A percentile compares a stretch with the other conserved stretches of the same genome.
phyloP scores from a whole-genome alignment of 768 basidiomycete species.

The Leccinum subgranulosum region DNA sequence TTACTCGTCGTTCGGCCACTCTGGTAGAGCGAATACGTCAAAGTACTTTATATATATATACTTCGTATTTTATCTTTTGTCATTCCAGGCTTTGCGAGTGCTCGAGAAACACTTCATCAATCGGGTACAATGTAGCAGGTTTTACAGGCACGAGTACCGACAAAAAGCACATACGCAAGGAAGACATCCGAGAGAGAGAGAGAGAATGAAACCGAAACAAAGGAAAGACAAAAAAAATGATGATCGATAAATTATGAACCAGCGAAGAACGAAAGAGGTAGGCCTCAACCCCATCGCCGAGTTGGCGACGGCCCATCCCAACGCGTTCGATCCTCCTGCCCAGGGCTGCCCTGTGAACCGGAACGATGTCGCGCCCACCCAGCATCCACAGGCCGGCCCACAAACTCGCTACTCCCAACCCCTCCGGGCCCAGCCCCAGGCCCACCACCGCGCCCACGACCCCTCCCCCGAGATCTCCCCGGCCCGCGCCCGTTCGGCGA shows the following conservation, averaged over 20 bases:
- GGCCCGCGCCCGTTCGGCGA: conserved; percentile 31
- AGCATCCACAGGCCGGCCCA: conserved; percentile 44
- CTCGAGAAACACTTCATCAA: not conserved
- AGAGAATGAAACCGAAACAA: not conserved
- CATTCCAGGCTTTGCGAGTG: not conserved
- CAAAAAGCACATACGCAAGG: not conserved
- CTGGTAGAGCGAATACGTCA: not conserved
- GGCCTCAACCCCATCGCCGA: conserved; percentile 23
- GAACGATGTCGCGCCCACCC: conserved; percentile 31
- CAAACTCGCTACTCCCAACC: conserved; percentile 23
- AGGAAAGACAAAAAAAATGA: not conserved
- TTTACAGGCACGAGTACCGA: conserved; percentile 18
- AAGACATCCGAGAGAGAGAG: conserved; percentile 7
- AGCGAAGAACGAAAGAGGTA: not conserved
- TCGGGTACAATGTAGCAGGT: conserved; percentile 3
- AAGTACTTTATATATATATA: not conserved
- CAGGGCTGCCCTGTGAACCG: conserved; percentile 23
- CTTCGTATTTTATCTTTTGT: conserved; percentile 4
- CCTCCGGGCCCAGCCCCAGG: no score
- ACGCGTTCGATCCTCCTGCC: conserved; percentile 21
- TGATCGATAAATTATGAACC: conserved; percentile 28
- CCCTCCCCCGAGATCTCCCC: conserved; percentile 26
- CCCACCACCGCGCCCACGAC: conserved; percentile 22
- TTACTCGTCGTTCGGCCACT: not conserved
- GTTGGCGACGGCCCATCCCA: conserved; percentile 29